Evolutionary conservation across 2,329 filamentous ascomycete species (phyloP).

Genomic region (Neodidymelliopsis sp.): DNA sequence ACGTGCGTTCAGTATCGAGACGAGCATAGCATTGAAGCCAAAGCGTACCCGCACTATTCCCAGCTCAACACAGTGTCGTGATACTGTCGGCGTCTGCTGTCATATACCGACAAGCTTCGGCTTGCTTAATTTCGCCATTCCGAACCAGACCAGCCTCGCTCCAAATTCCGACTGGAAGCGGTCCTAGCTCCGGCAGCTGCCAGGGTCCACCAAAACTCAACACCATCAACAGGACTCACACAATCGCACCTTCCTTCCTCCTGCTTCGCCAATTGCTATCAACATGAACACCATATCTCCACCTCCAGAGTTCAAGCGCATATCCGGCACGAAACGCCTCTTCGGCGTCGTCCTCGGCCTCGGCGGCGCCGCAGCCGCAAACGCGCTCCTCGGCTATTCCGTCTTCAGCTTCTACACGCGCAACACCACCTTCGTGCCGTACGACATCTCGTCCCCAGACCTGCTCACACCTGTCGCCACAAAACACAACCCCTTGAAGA

Average conservation of each 20-base stretch:
- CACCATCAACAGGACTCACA: constrained; percentile 15
- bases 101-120: constrained; percentile 15
- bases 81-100: constrained; percentile 5
- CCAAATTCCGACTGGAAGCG: constrained; percentile 1
- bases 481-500: constrained; percentile 44
- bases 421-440: constrained; percentile 47
- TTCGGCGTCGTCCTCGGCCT: constrained; percentile 44
- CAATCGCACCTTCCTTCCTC: not conserved
- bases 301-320: constrained; percentile 39
- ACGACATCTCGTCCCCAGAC: constrained; percentile 39
- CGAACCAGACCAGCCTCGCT: not conserved
- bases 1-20: too few relatives aligned
- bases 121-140: constrained; percentile 19
- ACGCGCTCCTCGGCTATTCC: constrained; percentile 44
- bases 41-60: too few relatives aligned
- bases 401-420: constrained; percentile 46
- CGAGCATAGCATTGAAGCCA: too few relatives aligned
- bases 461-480: constrained; percentile 30
- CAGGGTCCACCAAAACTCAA: constrained; percentile 12
- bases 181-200: constrained; percentile 24
- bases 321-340: constrained; percentile 39
- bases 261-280: not conserved
- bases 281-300: constrained; percentile 48
- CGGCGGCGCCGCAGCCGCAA: constrained; percentile 38
- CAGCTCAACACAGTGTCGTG: too few relatives aligned